Evolutionary conservation across 331 rosid species (phyloP).

Genomic region (Malus hybrid): DNA sequence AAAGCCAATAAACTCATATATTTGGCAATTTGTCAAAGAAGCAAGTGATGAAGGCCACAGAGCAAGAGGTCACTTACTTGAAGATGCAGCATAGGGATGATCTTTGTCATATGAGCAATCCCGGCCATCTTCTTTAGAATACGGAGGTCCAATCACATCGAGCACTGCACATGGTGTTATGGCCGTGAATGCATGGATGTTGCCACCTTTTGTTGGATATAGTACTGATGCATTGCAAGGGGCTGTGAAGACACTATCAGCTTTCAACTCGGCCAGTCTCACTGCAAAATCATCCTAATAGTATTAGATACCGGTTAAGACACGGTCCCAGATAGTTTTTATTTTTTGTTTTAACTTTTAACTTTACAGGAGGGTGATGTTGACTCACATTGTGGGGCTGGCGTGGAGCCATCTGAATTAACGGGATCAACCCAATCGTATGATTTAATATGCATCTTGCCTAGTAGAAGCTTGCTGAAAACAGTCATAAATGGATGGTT

Average conservation of each 20-base stretch:
- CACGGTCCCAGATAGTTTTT: not conserved
- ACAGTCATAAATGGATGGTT: slow-evolving; percentile 97
- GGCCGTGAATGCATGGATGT: slow-evolving; percentile 79
- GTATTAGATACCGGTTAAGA: not conserved
- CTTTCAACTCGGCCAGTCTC: slow-evolving; percentile 63
- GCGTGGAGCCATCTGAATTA: slow-evolving; percentile 10
- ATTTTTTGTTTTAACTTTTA: not conserved
- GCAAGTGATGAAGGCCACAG: no score
- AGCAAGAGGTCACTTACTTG: slow-evolving; percentile 25
- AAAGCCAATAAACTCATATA: not conserved
- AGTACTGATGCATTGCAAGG: slow-evolving; percentile 65
- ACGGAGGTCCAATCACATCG: slow-evolving; percentile 90
- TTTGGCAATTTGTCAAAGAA: not conserved
- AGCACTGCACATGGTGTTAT: slow-evolving; percentile 86
- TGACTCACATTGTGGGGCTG: slow-evolving; percentile 37
- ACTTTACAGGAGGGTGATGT: not conserved
- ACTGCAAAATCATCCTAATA: slow-evolving; percentile 25
- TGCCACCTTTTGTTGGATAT: slow-evolving; percentile 81
- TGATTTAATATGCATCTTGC: slow-evolving; percentile 74
- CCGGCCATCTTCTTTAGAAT: slow-evolving; percentile 58
- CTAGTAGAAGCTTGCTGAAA: slow-evolving; percentile 72
- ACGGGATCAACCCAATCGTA: slow-evolving; percentile 59
- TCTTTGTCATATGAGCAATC: slow-evolving; percentile 75
- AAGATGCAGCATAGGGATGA: slow-evolving; percentile 36
- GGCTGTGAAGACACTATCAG: slow-evolving; percentile 43